Percentiles rank a stretch among this genome's conserved stretches.
phyloP scores from a whole-genome alignment of 2,329 filamentous ascomycete species.

The Phoma sp. region DNA sequence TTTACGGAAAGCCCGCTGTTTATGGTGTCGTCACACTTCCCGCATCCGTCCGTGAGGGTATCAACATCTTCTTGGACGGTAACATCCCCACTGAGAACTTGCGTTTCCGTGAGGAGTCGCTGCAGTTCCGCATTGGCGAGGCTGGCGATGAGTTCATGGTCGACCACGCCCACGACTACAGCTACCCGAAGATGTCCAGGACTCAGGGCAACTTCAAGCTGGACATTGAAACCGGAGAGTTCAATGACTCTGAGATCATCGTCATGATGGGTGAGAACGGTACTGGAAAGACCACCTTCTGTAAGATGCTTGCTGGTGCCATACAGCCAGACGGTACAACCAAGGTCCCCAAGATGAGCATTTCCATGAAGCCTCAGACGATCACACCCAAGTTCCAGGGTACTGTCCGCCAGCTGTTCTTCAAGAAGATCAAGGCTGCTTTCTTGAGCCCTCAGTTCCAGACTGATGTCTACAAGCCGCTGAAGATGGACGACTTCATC shows the following conservation, averaged over 20 bases:
- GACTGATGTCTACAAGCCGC: constrained; percentile 99
- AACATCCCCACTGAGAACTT: constrained; percentile 98
- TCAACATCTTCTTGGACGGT: constrained; percentile 98
- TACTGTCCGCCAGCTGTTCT: constrained; percentile 96
- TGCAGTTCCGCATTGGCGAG: constrained; percentile 94
- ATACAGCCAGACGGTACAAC: constrained; percentile 85
- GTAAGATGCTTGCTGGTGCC: constrained; percentile 90
- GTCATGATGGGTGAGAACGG: constrained; percentile 99
- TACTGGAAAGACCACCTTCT: constrained; percentile 99
- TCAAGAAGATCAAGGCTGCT: constrained; percentile 98
- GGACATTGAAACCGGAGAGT: constrained; percentile 79
- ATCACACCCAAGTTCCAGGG: constrained; percentile 98
- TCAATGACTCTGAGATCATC: constrained; percentile 97
- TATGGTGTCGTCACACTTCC: constrained; percentile 98
- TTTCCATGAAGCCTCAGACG: constrained; percentile 99
- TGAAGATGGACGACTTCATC: constrained; percentile 98
- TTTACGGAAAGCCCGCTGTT: constrained; percentile 93
- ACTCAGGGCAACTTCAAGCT: constrained; percentile 89
- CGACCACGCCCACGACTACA: constrained; percentile 85
- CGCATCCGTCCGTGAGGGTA: constrained; percentile 95
- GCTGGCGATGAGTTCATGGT: constrained; percentile 85
- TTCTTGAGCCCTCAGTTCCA: constrained; percentile 99
- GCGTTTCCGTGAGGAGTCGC: constrained; percentile 95
- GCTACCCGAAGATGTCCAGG: constrained; percentile 91
- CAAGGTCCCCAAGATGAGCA: constrained; percentile 90